Percentiles rank a stretch among this genome's conserved stretches.
phyloP scores from a whole-genome alignment of 495 filamentous ascomycete genomes.

The Penicillium odoratum region DNA sequence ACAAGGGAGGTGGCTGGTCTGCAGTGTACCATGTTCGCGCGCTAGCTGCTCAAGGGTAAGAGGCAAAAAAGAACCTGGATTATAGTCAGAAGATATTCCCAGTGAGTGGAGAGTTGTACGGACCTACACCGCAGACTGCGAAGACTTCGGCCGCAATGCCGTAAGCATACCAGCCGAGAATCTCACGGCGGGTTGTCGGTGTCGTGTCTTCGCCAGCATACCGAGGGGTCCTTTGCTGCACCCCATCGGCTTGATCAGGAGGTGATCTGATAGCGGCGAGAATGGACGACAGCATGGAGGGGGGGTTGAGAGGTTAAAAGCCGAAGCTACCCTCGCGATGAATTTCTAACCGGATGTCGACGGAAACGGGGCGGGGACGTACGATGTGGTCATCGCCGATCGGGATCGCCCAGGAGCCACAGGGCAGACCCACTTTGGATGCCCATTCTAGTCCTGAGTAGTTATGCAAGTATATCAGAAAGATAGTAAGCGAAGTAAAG shows the following conservation, averaged over 20 bases:
- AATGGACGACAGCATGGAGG: constrained; percentile 24
- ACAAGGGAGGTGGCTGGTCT: constrained; percentile 51
- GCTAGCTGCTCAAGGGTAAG: constrained; percentile 86
- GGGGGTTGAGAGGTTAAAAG: constrained; percentile 17
- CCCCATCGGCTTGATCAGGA: constrained; percentile 23
- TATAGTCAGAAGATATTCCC: constrained; percentile 7
- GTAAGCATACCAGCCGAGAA: constrained; percentile 87
- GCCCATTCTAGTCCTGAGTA: not conserved
- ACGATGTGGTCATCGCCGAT: constrained; percentile 15
- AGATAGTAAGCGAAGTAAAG: not conserved
- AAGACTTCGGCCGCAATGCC: constrained; percentile 90
- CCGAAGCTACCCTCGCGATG: not conserved
- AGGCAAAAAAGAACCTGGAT: constrained; percentile 78
- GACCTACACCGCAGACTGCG: constrained; percentile 76
- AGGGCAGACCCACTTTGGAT: constrained; percentile 2
- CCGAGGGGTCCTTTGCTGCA: constrained; percentile 38
- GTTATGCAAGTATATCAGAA: not conserved
- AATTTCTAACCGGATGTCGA: constrained; percentile 24
- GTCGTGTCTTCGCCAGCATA: constrained; percentile 84
- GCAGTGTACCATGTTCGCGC: constrained; percentile 74
- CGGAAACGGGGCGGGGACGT: constrained; percentile 20
- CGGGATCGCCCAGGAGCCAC: constrained; percentile 14
- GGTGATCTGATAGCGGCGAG: constrained; percentile 21
- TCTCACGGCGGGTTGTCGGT: constrained; percentile 74
- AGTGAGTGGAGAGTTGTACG: constrained; percentile 2